Conservation (phyloP, 495 filamentous ascomycete species). For the Lophiostoma macrostomum region DNA sequence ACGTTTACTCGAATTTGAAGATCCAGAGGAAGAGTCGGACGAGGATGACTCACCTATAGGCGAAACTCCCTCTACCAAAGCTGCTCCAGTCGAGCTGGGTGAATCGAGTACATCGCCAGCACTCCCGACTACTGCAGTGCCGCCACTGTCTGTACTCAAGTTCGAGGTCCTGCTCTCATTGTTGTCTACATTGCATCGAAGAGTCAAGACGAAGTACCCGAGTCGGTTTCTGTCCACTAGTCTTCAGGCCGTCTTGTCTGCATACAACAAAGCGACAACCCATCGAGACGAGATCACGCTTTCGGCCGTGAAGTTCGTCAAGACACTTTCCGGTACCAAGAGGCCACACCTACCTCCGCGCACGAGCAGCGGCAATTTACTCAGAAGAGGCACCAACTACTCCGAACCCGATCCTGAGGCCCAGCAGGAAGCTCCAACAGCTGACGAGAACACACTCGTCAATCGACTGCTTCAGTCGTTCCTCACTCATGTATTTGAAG, state of each 20-base stretch:
- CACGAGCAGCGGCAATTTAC: slow-evolving; percentile 59
- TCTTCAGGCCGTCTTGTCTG: slow-evolving; percentile 68
- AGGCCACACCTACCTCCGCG: slow-evolving; percentile 72
- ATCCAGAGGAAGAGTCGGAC: slow-evolving; percentile 49
- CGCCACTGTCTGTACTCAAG: slow-evolving; percentile 42
- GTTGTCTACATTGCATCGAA: slow-evolving; percentile 77
- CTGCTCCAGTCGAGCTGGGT: slow-evolving; percentile 2
- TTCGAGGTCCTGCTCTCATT: slow-evolving; percentile 78
- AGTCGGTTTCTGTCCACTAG: slow-evolving; percentile 91
- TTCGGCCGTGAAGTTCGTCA: slow-evolving; percentile 71
- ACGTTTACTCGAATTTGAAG: slow-evolving; percentile 50
- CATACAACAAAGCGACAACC: slow-evolving; percentile 52
- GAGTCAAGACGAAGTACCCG: slow-evolving; percentile 87
- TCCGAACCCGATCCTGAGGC: slow-evolving; percentile 80
- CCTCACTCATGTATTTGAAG: slow-evolving; percentile 77
- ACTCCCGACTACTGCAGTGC: slow-evolving; percentile 30
- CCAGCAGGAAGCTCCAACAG: slow-evolving; percentile 49
- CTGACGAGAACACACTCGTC: slow-evolving; percentile 60
- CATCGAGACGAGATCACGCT: slow-evolving; percentile 65
- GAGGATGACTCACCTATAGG: slow-evolving; percentile 40
- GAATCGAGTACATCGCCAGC: slow-evolving; percentile 27
- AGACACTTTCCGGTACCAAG: slow-evolving; percentile 67
- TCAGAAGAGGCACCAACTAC: slow-evolving; percentile 22
- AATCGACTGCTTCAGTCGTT: slow-evolving; percentile 77
- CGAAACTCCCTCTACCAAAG: slow-evolving; percentile 17